These are phyloP conservation scores for Sphaerulina vaccinii DNA, from an alignment of 2,329 filamentous ascomycete species.

Conservation along the genomic window DNA sequence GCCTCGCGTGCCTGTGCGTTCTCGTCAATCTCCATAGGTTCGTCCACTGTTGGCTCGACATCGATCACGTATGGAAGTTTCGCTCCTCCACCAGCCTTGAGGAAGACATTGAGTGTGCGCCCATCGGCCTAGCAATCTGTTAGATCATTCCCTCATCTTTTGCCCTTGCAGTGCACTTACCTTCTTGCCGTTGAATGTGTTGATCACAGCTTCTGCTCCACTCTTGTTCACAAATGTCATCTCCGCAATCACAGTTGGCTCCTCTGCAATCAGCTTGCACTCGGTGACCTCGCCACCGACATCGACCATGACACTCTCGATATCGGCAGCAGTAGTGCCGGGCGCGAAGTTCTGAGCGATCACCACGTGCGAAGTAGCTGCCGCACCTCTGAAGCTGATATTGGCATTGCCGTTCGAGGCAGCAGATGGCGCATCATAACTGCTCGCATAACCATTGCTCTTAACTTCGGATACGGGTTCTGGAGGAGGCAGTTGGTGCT, in stretches of 20 bases:
- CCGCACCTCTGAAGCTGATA: conserved; percentile 68
- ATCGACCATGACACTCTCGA: conserved; percentile 69
- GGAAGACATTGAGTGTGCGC: conserved; percentile 68
- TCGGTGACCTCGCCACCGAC: conserved; percentile 65
- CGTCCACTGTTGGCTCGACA: conserved; percentile 29
- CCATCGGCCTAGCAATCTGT: conserved; percentile 64
- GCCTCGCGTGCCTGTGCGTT: conserved; percentile 33
- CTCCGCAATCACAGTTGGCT: conserved; percentile 75
- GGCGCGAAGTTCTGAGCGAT: conserved; percentile 79
- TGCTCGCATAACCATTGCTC: conserved; percentile 34
- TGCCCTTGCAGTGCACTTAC: conserved; percentile 47
- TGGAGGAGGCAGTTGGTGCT: conserved; percentile 36
- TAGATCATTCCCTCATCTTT: not conserved
- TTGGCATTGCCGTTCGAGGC: conserved; percentile 42
- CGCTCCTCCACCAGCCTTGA: conserved; percentile 23
- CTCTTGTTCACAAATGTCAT: conserved; percentile 71
- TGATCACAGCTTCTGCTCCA: conserved; percentile 71
- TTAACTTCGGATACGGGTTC: conserved; percentile 30
- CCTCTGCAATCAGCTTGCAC: conserved; percentile 64
- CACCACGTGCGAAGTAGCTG: conserved; percentile 66
- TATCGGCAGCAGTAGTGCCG: conserved; percentile 77
- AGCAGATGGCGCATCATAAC: conserved; percentile 27
- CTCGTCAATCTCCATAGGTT: conserved; percentile 48
- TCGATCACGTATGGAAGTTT: conserved; percentile 21
- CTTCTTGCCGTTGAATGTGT: conserved; percentile 75